These are phyloP conservation scores for Populus simonii DNA, from an alignment of 345 rosid genomes.

Conservation along the genomic window DNA sequence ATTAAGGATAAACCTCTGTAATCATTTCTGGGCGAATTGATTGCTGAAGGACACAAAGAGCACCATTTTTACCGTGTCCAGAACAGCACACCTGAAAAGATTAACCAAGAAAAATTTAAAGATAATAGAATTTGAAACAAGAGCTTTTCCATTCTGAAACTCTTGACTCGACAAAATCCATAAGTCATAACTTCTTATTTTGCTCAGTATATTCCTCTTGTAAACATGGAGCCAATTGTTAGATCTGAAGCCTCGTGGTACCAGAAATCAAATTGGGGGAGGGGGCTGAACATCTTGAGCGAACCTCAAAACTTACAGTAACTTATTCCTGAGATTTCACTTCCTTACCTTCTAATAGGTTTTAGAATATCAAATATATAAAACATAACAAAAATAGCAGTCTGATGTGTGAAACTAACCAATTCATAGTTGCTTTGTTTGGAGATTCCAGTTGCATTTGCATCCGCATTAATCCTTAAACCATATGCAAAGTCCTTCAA, in stretches of 20 bases:
- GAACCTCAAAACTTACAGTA: background rate
- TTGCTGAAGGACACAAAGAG: slow-evolving; percentile 84
- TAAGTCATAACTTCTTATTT: background rate
- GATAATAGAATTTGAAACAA: background rate
- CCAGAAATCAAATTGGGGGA: background rate
- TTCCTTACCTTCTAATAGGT: background rate
- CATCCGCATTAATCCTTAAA: slow-evolving; percentile 81
- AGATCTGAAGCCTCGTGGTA: no score
- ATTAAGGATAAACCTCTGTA: slow-evolving; percentile 63
- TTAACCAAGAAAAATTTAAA: background rate
- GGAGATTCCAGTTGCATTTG: slow-evolving; percentile 86
- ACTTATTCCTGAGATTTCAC: background rate
- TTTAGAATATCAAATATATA: slow-evolving; percentile 4
- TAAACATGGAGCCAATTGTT: no score
- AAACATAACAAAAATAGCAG: slow-evolving; percentile 2
- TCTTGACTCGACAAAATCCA: background rate
- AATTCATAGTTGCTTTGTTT: slow-evolving; percentile 97
- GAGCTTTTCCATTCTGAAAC: background rate
- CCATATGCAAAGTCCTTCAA: slow-evolving; percentile 94
- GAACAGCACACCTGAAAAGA: slow-evolving; percentile 88
- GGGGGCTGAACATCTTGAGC: background rate
- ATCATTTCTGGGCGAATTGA: slow-evolving; percentile 96
- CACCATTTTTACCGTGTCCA: slow-evolving; percentile 97
- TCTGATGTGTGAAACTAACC: slow-evolving; percentile 48
- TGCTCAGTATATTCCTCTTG: no score